A percentile compares a stretch with the other conserved stretches of the same genome.
These are phyloP conservation scores for Gardenia jasminoides DNA, from an alignment of 257 asterid species.

Conservation along the genomic window DNA sequence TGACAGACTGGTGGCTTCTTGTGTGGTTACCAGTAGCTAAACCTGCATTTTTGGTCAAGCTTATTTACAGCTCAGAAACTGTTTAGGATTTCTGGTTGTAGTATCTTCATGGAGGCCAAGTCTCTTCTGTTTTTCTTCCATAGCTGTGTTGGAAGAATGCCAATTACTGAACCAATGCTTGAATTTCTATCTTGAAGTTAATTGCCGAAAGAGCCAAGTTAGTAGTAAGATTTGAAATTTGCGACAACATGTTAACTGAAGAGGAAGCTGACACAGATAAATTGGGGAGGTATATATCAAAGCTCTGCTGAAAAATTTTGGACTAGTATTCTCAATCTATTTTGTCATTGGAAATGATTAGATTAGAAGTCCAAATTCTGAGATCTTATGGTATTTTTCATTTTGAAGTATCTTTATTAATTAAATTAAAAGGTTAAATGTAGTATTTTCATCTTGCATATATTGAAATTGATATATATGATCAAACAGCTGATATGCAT, in stretches of 20 bases:
- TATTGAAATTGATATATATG: no score
- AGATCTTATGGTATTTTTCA: not conserved
- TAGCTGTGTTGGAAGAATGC: not conserved
- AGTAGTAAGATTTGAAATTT: not conserved
- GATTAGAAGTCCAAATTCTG: not conserved
- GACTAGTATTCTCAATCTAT: no score
- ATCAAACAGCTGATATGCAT: no score
- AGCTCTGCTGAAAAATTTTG: no score
- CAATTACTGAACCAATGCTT: not conserved
- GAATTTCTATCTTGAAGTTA: not conserved
- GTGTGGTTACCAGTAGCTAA: not conserved
- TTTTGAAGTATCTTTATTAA: not conserved
- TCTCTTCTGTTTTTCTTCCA: not conserved
- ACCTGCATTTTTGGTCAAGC: not conserved
- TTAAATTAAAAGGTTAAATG: not conserved
- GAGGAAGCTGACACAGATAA: not conserved
- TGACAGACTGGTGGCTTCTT: not conserved
- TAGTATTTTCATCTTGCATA: not conserved
- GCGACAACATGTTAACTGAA: not conserved
- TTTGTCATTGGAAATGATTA: not conserved
- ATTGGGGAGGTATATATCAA: no score
- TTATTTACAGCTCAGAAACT: not conserved
- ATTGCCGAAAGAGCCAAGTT: not conserved
- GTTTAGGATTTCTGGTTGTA: not conserved
- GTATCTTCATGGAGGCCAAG: not conserved